Conservation (phyloP, 257 asterid species). For the Echites panduratus region DNA sequence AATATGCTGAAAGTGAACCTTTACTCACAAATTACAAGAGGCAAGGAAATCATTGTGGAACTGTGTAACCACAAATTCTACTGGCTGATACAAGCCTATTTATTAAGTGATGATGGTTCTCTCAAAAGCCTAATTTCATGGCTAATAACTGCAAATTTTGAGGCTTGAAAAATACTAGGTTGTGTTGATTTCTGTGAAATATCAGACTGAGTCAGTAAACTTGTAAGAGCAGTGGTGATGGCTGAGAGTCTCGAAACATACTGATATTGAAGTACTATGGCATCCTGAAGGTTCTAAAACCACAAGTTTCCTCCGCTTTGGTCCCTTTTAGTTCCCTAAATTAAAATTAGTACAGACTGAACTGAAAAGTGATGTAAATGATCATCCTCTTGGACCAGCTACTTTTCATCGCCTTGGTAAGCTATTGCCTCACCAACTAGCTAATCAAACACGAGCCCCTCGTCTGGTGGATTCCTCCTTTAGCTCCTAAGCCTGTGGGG, state of each 20-base stretch:
- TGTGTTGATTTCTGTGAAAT: neutral
- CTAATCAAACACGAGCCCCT: conserved; percentile 8
- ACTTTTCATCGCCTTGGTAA: conserved; percentile 7
- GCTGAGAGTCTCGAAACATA: neutral
- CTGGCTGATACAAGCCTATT: neutral
- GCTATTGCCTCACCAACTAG: conserved; percentile 12
- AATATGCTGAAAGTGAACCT: neutral
- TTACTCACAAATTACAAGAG: neutral
- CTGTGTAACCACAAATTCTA: neutral
- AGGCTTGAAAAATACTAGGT: neutral
- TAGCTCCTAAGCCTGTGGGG: too few species aligned
- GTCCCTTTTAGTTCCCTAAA: neutral
- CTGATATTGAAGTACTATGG: neutral
- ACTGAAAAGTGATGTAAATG: neutral
- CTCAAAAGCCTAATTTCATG: neutral
- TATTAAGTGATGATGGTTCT: neutral
- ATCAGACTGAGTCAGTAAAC: neutral
- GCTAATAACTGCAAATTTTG: neutral
- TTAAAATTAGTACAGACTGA: neutral
- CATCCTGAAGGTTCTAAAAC: neutral
- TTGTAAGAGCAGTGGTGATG: neutral
- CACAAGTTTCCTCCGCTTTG: neutral
- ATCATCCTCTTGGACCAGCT: neutral
- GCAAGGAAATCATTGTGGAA: neutral
- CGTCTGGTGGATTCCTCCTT: conserved; percentile 6